These are phyloP conservation scores for Aureobasidium mangrovei DNA, from an alignment of 2,329 filamentous ascomycete genomes.

Conservation along the genomic window DNA sequence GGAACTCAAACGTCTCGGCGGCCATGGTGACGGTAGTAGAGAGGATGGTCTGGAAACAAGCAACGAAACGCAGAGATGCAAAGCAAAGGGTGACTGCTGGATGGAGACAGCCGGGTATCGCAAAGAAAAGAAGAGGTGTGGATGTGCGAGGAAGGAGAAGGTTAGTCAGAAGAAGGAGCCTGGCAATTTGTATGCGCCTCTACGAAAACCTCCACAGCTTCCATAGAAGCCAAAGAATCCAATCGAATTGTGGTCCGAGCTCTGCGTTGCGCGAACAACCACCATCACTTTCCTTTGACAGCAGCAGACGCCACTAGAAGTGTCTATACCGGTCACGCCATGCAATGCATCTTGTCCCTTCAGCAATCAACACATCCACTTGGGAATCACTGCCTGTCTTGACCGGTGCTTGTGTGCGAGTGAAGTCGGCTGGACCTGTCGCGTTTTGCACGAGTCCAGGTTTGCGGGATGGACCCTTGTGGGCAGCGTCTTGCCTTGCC, in stretches of 20 bases:
- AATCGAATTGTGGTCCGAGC: neutral
- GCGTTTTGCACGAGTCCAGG: neutral
- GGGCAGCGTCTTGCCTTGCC: neutral
- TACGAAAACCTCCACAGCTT: neutral
- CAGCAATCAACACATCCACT: too few relatives aligned
- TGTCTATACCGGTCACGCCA: neutral
- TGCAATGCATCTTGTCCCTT: too few relatives aligned
- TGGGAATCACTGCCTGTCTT: neutral
- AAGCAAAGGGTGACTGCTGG: slow-evolving; percentile 9
- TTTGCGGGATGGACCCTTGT: neutral
- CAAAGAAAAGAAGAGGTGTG: slow-evolving; percentile 3
- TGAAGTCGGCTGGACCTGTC: too few relatives aligned
- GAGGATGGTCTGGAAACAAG: slow-evolving; percentile 3
- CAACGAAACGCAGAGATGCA: slow-evolving; percentile 1
- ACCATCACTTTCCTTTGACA: neutral
- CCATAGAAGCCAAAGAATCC: neutral
- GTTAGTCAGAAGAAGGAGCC: neutral
- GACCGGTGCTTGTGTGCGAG: neutral
- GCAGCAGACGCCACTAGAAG: neutral
- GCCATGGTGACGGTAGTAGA: slow-evolving; percentile 54
- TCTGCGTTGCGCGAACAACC: neutral
- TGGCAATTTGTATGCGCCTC: slow-evolving; percentile 6
- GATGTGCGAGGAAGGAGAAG: slow-evolving; percentile 1
- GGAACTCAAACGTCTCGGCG: slow-evolving; percentile 96
- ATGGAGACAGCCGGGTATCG: slow-evolving; percentile 13